These are phyloP conservation scores for Cladorrhinum sp. DNA, from an alignment of 2,329 filamentous ascomycete species.

Conservation along the genomic window DNA sequence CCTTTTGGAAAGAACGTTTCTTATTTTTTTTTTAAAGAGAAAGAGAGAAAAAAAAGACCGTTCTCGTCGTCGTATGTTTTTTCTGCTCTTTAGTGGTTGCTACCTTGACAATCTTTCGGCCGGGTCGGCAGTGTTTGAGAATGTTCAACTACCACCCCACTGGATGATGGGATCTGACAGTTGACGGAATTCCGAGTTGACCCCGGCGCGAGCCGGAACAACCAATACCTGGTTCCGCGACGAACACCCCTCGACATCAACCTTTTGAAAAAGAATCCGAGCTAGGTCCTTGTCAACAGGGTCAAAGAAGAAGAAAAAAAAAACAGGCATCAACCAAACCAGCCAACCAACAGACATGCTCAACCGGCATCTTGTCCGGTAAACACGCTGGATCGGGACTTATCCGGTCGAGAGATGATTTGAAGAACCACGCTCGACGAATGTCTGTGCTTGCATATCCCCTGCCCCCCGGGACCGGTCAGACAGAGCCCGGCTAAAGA, in stretches of 20 bases:
- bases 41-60: too few relatives aligned
- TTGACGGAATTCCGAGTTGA: neutral
- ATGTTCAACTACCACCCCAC: too few relatives aligned
- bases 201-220: neutral
- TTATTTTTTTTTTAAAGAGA: too few relatives aligned
- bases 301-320: neutral
- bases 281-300: too few relatives aligned
- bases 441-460: neutral
- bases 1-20: neutral
- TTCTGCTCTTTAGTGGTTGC: neutral
- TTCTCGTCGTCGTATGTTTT: neutral
- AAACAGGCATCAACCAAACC: neutral
- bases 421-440: neutral
- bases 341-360: neutral
- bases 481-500: neutral
- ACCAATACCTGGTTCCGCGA: neutral
- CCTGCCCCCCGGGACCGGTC: too few relatives aligned
- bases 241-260: too few relatives aligned
- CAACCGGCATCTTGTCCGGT: neutral
- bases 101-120: neutral
- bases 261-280: too few relatives aligned
- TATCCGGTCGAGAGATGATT: neutral
- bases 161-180: neutral
- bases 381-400: neutral
- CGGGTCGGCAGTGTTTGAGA: neutral